A percentile compares a stretch with the other conserved stretches of the same genome.
Conservation (phyloP, 345 rosid species). For the Reutealis trisperma region DNA sequence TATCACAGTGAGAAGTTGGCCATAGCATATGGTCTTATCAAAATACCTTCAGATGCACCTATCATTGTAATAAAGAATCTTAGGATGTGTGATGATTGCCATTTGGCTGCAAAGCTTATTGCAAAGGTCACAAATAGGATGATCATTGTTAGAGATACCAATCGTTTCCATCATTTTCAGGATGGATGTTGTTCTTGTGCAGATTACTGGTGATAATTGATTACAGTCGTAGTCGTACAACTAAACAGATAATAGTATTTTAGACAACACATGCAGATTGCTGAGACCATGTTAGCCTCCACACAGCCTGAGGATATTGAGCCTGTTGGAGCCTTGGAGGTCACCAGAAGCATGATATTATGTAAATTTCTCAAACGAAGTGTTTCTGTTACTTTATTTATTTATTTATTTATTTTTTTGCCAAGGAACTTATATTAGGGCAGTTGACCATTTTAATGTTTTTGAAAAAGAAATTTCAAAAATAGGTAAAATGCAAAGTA, state of each 20-base stretch:
- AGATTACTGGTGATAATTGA: conserved; percentile 55
- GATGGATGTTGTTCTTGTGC: conserved; percentile 71
- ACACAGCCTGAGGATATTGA: not conserved
- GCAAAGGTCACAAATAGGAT: conserved; percentile 54
- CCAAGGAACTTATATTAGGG: no score
- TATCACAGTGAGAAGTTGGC: conserved; percentile 91
- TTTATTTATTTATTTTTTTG: no score
- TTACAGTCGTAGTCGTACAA: not conserved
- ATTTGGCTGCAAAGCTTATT: conserved; percentile 71
- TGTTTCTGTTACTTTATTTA: not conserved
- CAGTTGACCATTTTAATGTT: no score
- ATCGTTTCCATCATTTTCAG: conserved; percentile 75
- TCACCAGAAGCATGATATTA: not conserved
- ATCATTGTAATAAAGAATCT: conserved; percentile 66
- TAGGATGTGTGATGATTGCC: conserved; percentile 92
- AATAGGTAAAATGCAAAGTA: no score
- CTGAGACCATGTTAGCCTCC: not conserved
- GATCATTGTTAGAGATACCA: conserved; percentile 77
- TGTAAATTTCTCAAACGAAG: not conserved
- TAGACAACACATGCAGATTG: not conserved
- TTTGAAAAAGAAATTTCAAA: no score
- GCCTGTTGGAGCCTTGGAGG: conserved; percentile 14
- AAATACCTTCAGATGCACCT: conserved; percentile 57
- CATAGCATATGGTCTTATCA: conserved; percentile 73
- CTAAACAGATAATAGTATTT: not conserved